These are phyloP conservation scores for Cytauxzoon felis DNA, from an alignment of 169 alveolate genomes.

Conservation along the genomic window DNA sequence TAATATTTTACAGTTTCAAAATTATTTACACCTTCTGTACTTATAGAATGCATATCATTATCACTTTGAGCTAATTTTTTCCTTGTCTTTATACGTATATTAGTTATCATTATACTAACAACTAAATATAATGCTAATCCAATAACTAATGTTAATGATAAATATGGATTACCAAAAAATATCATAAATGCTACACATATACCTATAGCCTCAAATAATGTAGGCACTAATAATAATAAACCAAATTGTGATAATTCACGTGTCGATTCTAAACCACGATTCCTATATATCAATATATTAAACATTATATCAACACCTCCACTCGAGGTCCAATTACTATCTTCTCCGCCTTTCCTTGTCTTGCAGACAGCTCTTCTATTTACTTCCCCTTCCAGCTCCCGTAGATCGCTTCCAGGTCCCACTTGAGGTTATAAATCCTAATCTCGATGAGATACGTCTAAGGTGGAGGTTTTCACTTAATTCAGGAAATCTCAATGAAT, in stretches of 20 bases:
- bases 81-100: constrained; percentile 67
- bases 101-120: constrained; percentile 59
- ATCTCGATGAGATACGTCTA: too few relatives aligned
- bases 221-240: constrained; percentile 46
- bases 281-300: neutral
- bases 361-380: too few relatives aligned
- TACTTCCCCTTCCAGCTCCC: too few relatives aligned
- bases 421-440: too few relatives aligned
- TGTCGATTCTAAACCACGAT: constrained; percentile 48
- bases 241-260: constrained; percentile 58
- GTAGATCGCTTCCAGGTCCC: too few relatives aligned
- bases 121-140: constrained; percentile 31
- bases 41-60: constrained; percentile 68
- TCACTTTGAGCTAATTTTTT: constrained; percentile 66
- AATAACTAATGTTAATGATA: constrained; percentile 21
- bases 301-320: too few relatives aligned
- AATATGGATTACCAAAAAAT: constrained; percentile 16
- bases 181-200: constrained; percentile 29
- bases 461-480: too few relatives aligned
- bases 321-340: too few relatives aligned
- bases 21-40: constrained; percentile 68
- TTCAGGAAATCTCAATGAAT: too few relatives aligned
- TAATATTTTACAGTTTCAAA: constrained; percentile 75
- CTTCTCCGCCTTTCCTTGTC: too few relatives aligned
- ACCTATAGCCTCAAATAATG: constrained; percentile 32